phyloP scores from a whole-genome alignment of 306 rosid species.

The Vigna trinervia region DNA sequence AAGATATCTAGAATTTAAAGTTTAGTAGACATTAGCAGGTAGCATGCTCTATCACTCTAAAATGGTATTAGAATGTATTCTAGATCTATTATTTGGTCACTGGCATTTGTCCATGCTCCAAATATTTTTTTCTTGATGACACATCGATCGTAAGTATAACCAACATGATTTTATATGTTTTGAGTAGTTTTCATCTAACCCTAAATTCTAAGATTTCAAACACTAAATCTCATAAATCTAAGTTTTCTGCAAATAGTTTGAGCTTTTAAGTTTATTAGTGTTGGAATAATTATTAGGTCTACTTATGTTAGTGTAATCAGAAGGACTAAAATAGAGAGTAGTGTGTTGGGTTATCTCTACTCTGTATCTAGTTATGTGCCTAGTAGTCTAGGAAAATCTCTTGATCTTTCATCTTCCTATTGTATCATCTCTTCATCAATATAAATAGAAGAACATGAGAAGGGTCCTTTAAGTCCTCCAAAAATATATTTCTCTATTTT shows the following conservation, averaged over 20 bases:
- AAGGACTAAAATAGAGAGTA: too few species aligned
- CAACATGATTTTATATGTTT: neutral
- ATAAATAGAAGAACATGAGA: too few species aligned
- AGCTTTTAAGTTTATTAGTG: neutral
- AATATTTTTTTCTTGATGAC: neutral
- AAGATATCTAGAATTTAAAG: neutral
- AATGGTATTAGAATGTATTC: too few species aligned
- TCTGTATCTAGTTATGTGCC: too few species aligned
- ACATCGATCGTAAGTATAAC: neutral
- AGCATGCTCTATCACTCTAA: neutral
- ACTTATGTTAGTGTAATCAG: too few species aligned
- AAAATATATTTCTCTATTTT: too few species aligned
- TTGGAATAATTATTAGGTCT: too few species aligned
- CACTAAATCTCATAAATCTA: neutral
- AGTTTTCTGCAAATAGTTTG: neutral
- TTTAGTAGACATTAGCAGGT: neutral
- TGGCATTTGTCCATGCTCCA: neutral
- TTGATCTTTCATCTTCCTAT: too few species aligned
- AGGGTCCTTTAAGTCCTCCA: too few species aligned
- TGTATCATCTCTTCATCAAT: too few species aligned
- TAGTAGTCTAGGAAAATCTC: too few species aligned
- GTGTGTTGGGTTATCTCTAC: too few species aligned
- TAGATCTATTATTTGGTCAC: neutral
- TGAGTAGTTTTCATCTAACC: neutral
- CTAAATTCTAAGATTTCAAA: neutral